A percentile compares a stretch with the other conserved stretches of the same genome.
phyloP scores from a whole-genome alignment of 2,329 filamentous ascomycete genomes.

The Clonostachys sp. region DNA sequence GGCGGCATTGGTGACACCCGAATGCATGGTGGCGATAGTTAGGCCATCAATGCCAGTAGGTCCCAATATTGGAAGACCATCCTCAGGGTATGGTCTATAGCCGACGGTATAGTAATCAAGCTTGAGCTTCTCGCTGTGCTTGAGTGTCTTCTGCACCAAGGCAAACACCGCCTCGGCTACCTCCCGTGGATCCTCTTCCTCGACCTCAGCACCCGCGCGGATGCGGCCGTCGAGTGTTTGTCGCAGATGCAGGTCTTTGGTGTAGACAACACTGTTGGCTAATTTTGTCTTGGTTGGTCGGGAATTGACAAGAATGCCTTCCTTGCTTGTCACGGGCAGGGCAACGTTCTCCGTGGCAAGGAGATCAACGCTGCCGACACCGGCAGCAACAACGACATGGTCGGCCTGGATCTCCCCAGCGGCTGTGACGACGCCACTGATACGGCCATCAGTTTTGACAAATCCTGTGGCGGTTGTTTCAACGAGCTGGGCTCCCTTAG shows the following conservation, averaged over 20 bases:
- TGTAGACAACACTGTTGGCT: conserved; percentile 13
- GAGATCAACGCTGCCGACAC: conserved; percentile 15
- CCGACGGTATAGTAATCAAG: conserved; percentile 20
- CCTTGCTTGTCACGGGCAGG: conserved; percentile 12
- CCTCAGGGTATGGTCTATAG: conserved; percentile 13
- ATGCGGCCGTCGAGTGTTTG: conserved; percentile 19
- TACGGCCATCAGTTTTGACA: conserved; percentile 5
- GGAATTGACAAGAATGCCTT: conserved; percentile 20
- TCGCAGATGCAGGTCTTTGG: conserved; percentile 15
- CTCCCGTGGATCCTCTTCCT: conserved; percentile 11
- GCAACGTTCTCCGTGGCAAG: conserved; percentile 12
- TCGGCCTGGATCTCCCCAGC: conserved; percentile 9
- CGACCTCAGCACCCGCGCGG: conserved; percentile 8
- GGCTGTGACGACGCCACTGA: conserved; percentile 9
- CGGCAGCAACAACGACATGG: conserved; percentile 21
- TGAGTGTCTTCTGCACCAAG: conserved; percentile 9
- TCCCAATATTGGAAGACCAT: conserved; percentile 19
- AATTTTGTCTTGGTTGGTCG: conserved; percentile 10
- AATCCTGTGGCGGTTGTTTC: conserved; percentile 8
- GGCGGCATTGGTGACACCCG: conserved; percentile 5
- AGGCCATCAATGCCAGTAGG: conserved; percentile 15
- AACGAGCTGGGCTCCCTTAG: conserved; percentile 7
- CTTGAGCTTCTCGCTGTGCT: conserved; percentile 11
- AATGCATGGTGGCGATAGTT: conserved; percentile 21
- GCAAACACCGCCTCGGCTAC: conserved; percentile 14